Conservation (phyloP, 805 yeast genomes). For the Grigorovia jiainica region DNA sequence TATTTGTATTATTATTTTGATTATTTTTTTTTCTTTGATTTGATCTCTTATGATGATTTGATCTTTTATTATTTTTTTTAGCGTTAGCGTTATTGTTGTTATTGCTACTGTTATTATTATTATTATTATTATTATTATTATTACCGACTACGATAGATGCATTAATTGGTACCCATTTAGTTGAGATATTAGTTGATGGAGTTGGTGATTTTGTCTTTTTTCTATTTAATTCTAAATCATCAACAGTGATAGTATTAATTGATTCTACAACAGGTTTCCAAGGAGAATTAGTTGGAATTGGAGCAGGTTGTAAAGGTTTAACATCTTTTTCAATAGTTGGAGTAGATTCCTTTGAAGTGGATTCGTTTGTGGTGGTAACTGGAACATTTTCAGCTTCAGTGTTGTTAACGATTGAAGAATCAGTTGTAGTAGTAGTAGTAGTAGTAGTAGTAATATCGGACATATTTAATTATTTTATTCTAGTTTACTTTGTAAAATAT, state of each 20-base stretch:
- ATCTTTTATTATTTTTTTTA: slow-evolving; percentile 6
- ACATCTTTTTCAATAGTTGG: slow-evolving; percentile 6
- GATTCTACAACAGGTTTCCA: slow-evolving; percentile 24
- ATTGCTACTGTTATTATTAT: slow-evolving; percentile 6
- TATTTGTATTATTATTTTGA: neutral
- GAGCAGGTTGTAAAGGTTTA: slow-evolving; percentile 28
- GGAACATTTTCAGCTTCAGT: slow-evolving; percentile 1
- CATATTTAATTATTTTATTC: too few species aligned
- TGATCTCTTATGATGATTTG: neutral
- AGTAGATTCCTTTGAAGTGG: slow-evolving; percentile 2
- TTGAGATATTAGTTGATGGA: slow-evolving; percentile 14
- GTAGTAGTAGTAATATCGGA: too few species aligned
- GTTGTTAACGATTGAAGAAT: slow-evolving; percentile 3
- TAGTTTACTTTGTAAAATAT: too few species aligned
- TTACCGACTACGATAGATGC: slow-evolving; percentile 40
- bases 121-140: slow-evolving; percentile 8
- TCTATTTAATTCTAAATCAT: slow-evolving; percentile 11
- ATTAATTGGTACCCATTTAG: slow-evolving; percentile 64
- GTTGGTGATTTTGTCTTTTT: slow-evolving; percentile 13
- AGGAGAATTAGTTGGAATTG: slow-evolving; percentile 28
- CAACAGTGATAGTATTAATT: slow-evolving; percentile 19
- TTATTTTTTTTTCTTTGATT: neutral
- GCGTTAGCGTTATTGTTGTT: slow-evolving; percentile 6
- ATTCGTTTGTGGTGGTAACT: slow-evolving; percentile 3
- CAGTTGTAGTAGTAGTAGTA: too few species aligned